Base-by-base conservation (phyloP, 2,329 filamentous ascomycete genomes). In the Beauveria brongniartii region DNA sequence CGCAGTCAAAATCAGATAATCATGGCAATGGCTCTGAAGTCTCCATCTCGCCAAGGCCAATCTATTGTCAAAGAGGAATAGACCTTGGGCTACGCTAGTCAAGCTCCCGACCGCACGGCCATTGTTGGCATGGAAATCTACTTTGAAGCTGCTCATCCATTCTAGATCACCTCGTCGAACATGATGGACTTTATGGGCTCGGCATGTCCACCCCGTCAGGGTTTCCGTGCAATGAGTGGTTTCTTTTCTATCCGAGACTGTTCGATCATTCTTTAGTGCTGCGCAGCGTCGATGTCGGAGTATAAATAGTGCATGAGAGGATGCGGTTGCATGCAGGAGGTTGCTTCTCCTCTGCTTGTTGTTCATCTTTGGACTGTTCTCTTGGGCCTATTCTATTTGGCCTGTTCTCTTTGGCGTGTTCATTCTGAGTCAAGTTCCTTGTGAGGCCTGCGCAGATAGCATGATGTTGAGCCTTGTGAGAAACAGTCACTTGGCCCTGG, bases 31-130 rank as follows among this genome's bases (percentile, higher is more conserved):
- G 12, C n/a, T 41, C 52, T 14, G 26, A 44, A 55, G 18, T 16
- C 54, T 48, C 44, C 30, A 40, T 57, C 55, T 26, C 20, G 55
- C 55, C 55, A 57, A 57, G 55, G 12, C 43, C 43, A 40, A 57
- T 48, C 30, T 47, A 47, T 30, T 7, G 10, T 46, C 26, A n/a
- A 48, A 56, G 14, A 12, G 41, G 44, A 34, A 26, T 34, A 40
- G 54, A 20, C 12, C 5, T 55, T 18, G 16, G 8, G 20, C n/a
- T 5, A 46, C 26, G 12, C 43, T 46, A 47, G 54, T 34, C 41
- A 47, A 24, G 26, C 22, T 58, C n/a, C 34, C 14, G 14, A 16
- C 46, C 44, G 55, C 55, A 50, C 46, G 44, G 30, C 30, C 34
- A 14, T n/a, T 58, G 22, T 12, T 37, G 40, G 43, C 55, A 43